Evolutionary conservation across 306 rosid genomes (phyloP).

Genomic region (Sindora glabra): DNA sequence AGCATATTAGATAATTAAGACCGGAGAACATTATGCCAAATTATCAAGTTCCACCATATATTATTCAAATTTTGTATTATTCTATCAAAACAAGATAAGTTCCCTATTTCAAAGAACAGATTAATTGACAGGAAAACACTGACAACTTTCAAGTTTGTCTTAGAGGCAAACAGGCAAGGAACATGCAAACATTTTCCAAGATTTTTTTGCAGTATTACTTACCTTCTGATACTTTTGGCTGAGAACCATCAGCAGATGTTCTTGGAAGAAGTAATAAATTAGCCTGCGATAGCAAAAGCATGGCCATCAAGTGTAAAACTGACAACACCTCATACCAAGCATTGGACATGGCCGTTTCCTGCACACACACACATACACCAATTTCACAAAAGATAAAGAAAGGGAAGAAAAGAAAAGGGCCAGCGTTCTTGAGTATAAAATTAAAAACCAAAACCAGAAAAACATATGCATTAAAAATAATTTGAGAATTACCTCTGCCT

Average conservation of each 20-base stretch:
- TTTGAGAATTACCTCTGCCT: constrained; percentile 52
- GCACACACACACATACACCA: constrained; percentile 29
- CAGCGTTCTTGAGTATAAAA: constrained; percentile 16
- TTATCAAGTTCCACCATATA: not conserved
- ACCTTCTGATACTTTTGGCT: constrained; percentile 90
- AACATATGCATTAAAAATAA: not conserved
- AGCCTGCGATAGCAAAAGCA: constrained; percentile 76
- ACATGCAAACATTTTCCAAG: not conserved
- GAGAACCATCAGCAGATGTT: constrained; percentile 78
- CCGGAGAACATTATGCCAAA: not conserved
- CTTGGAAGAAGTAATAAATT: constrained; percentile 94
- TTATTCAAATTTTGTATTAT: not conserved
- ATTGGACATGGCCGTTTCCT: constrained; percentile 85
- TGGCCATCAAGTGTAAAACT: constrained; percentile 90
- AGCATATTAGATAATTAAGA: not conserved
- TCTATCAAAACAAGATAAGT: not conserved
- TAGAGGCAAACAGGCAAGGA: not conserved
- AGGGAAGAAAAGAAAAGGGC: not conserved
- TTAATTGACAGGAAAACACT: too few species aligned
- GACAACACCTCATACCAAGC: constrained; percentile 98
- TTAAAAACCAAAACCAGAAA: constrained; percentile 11
- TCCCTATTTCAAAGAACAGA: not conserved
- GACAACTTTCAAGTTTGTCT: too few species aligned
- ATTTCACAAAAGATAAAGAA: constrained; percentile 8
- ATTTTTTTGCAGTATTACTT: constrained; percentile 8